Percentiles rank a stretch among this genome's conserved stretches.
Conservation (phyloP, 2,329 filamentous ascomycete genomes). For the Grosmannia penicillata region DNA sequence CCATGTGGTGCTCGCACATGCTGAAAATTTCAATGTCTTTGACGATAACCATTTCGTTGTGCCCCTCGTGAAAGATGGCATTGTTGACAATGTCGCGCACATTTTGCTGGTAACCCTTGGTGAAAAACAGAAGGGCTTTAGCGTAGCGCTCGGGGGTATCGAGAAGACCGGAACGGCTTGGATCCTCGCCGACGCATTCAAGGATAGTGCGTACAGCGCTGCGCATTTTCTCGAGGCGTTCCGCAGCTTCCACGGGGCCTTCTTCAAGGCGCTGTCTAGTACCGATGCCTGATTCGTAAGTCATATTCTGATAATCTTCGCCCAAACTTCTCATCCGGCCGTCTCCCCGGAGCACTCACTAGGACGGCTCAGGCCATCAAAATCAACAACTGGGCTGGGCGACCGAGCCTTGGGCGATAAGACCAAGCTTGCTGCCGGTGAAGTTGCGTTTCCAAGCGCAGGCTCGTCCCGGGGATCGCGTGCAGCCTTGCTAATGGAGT, state of each 20-base stretch:
- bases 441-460: slow-evolving; percentile 8
- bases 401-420: slow-evolving; percentile 26
- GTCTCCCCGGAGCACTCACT: no score
- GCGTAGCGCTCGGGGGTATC: slow-evolving; percentile 75
- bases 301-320: no score
- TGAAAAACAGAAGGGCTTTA: slow-evolving; percentile 90
- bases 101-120: slow-evolving; percentile 93
- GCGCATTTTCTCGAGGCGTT: slow-evolving; percentile 41
- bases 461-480: slow-evolving; percentile 44
- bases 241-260: slow-evolving; percentile 31
- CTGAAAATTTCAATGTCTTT: slow-evolving; percentile 95
- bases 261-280: slow-evolving; percentile 50
- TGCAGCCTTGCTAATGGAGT: slow-evolving; percentile 43
- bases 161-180: slow-evolving; percentile 47
- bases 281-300: slow-evolving; percentile 47
- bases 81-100: slow-evolving; percentile 81
- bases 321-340: no score
- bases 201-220: slow-evolving; percentile 51
- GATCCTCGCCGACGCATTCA: slow-evolving; percentile 55
- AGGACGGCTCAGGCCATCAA: slow-evolving; percentile 44
- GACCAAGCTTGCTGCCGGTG: slow-evolving; percentile 5
- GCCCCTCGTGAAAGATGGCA: slow-evolving; percentile 90
- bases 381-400: slow-evolving; percentile 43
- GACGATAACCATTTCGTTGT: slow-evolving; percentile 94
- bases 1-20: slow-evolving; percentile 92